A percentile compares a stretch with the other conserved stretches of the same genome.
Conservation (phyloP, 2,329 filamentous ascomycete species). For the Teratosphaeria zuluensis region DNA sequence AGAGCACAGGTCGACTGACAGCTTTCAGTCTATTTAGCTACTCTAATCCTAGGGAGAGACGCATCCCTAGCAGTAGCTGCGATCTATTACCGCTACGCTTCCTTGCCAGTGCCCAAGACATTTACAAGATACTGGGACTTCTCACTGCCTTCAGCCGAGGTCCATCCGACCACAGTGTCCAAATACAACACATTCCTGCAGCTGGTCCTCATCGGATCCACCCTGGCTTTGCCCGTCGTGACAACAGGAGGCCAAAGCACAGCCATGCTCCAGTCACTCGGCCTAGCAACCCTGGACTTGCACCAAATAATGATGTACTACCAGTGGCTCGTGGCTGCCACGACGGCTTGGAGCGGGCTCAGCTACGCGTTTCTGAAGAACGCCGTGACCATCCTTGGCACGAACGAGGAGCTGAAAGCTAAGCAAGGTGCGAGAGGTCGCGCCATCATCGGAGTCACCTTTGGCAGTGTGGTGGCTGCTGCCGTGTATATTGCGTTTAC, state of each 20-base stretch:
- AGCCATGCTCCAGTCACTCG: conserved; percentile 13
- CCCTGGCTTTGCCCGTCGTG: conserved; percentile 70
- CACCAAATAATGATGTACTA: conserved; percentile 26
- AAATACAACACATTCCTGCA: conserved; percentile 92
- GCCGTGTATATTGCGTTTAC: conserved; percentile 24
- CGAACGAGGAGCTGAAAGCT: conserved; percentile 37
- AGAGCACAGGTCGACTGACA: not conserved
- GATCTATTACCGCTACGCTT: conserved; percentile 93
- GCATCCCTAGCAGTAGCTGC: conserved; percentile 73
- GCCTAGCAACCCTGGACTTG: conserved; percentile 19
- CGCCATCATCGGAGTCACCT: conserved; percentile 38
- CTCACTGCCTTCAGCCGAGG: conserved; percentile 76
- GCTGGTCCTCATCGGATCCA: conserved; percentile 72
- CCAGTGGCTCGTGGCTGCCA: conserved; percentile 76
- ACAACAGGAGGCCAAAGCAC: conserved; percentile 15
- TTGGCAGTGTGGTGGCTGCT: conserved; percentile 34
- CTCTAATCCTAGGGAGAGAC: conserved; percentile 85
- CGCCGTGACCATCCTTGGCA: conserved; percentile 72
- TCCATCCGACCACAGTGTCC: conserved; percentile 72
- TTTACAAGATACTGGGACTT: conserved; percentile 95
- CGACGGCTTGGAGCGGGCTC: conserved; percentile 85
- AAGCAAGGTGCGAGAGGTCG: conserved; percentile 39
- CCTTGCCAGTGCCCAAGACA: conserved; percentile 85
- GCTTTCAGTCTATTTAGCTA: conserved; percentile 65
- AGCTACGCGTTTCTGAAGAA: conserved; percentile 89